These are phyloP conservation scores for Endoconidiophora polonica DNA, from an alignment of 2,329 filamentous ascomycete species.

Conservation along the genomic window DNA sequence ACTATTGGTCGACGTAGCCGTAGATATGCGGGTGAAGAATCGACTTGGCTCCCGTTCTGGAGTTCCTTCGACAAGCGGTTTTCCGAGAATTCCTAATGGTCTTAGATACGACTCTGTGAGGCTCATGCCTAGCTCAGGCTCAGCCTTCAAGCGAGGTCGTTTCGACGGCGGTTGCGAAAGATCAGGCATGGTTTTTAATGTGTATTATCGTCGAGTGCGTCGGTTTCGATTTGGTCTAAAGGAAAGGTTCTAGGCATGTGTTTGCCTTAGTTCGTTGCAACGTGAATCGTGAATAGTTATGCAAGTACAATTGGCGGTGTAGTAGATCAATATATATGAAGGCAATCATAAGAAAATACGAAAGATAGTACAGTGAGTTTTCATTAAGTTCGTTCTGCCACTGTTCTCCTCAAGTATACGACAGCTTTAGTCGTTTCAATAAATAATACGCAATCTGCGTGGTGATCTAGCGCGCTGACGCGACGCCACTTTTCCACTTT, in stretches of 20 bases:
- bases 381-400: too few species aligned
- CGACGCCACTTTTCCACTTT: constrained; percentile 3
- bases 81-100: constrained; percentile 1
- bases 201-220: background rate
- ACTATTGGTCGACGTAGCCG: too few species aligned
- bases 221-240: background rate
- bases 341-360: background rate
- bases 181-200: background rate
- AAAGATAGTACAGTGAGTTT: background rate
- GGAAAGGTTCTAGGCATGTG: background rate
- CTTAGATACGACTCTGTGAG: constrained; percentile 9
- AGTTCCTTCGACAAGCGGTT: background rate
- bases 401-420: too few species aligned
- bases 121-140: background rate
- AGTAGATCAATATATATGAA: background rate
- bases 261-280: background rate
- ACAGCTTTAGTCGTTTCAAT: too few species aligned
- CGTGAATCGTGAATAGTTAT: background rate
- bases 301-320: background rate
- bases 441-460: background rate
- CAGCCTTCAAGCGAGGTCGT: constrained; percentile 3
- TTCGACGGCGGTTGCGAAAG: constrained; percentile 5
- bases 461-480: constrained; percentile 1
- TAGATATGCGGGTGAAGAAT: background rate
- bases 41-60: constrained; percentile 3